Evolutionary conservation across 345 rosid genomes (phyloP).

Genomic region (Turnera subulata): DNA sequence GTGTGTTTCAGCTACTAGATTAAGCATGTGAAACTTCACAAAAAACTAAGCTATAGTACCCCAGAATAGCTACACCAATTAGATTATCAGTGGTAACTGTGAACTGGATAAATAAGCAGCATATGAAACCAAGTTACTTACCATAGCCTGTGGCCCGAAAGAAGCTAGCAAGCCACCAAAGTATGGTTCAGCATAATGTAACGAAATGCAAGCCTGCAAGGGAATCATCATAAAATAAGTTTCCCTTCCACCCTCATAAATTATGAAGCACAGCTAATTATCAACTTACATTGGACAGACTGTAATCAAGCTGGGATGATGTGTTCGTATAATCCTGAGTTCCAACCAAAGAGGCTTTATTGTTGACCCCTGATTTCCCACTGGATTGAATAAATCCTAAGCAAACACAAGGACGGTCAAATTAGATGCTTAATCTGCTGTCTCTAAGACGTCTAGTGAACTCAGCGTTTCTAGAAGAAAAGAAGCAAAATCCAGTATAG

Average conservation of each 20-base stretch:
- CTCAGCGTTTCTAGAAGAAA: background rate
- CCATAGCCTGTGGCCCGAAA: constrained; percentile 46
- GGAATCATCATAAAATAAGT: constrained; percentile 12
- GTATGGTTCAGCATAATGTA: constrained; percentile 55
- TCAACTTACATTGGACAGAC: constrained; percentile 33
- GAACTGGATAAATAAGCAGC: background rate
- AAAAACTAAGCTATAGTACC: too few species aligned
- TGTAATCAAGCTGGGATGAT: constrained; percentile 44
- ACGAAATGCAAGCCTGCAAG: constrained; percentile 41
- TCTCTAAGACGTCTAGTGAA: background rate
- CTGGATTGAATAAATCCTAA: constrained; percentile 46
- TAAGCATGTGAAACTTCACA: too few species aligned
- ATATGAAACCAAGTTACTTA: constrained; percentile 19
- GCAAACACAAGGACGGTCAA: constrained; percentile 16
- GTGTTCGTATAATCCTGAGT: constrained; percentile 43
- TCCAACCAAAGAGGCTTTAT: constrained; percentile 34
- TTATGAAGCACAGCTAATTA: constrained; percentile 7
- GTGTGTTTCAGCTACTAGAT: too few species aligned
- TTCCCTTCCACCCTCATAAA: constrained; percentile 9
- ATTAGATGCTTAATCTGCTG: background rate
- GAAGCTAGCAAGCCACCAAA: constrained; percentile 41
- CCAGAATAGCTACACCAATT: too few species aligned
- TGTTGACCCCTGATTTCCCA: constrained; percentile 31
- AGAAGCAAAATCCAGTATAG: background rate
- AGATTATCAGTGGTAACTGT: too few species aligned